A percentile compares a stretch with the other conserved stretches of the same genome.
Conservation (phyloP, 2,329 filamentous ascomycete species). For the Cytospora piceicola region DNA sequence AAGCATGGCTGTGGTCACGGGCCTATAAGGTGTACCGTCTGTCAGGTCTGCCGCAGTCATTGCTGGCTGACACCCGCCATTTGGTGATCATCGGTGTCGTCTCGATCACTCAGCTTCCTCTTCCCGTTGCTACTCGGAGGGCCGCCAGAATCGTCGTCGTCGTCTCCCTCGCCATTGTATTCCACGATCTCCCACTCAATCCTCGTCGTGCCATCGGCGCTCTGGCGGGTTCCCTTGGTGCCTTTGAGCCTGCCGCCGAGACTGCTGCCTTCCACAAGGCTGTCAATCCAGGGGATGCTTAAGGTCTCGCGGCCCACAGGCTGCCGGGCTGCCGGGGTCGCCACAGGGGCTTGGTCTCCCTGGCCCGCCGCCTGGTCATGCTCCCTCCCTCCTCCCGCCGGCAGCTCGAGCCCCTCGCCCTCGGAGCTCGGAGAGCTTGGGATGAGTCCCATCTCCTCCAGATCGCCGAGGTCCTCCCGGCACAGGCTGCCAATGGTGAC, state of each 20-base stretch:
- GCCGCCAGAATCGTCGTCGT: slow-evolving; percentile 36
- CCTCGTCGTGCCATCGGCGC: slow-evolving; percentile 64
- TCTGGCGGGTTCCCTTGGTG: slow-evolving; percentile 59
- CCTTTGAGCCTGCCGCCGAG: slow-evolving; percentile 69
- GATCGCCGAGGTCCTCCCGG: slow-evolving; percentile 68
- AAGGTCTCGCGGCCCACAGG: slow-evolving; percentile 61
- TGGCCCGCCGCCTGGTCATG: slow-evolving; percentile 39
- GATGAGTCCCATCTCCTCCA: slow-evolving; percentile 78
- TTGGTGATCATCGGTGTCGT: slow-evolving; percentile 33
- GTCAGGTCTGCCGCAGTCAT: not conserved
- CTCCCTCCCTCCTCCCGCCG: slow-evolving; percentile 35
- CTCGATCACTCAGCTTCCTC: slow-evolving; percentile 55
- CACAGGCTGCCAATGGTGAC: slow-evolving; percentile 79
- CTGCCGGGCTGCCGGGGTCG: slow-evolving; percentile 26
- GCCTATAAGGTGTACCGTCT: not conserved
- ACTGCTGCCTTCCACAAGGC: slow-evolving; percentile 74
- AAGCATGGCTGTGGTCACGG: not conserved
- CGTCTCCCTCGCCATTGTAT: slow-evolving; percentile 56
- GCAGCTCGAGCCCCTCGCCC: slow-evolving; percentile 35
- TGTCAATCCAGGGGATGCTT: slow-evolving; percentile 85
- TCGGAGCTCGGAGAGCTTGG: slow-evolving; percentile 47
- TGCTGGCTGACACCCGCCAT: slow-evolving; percentile 18
- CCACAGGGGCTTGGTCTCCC: slow-evolving; percentile 31
- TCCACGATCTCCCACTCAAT: slow-evolving; percentile 88
- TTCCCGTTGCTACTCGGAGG: slow-evolving; percentile 49